phyloP scores from a whole-genome alignment of 1,284 basidiomycete species.

The Ganoderma multipileum region DNA sequence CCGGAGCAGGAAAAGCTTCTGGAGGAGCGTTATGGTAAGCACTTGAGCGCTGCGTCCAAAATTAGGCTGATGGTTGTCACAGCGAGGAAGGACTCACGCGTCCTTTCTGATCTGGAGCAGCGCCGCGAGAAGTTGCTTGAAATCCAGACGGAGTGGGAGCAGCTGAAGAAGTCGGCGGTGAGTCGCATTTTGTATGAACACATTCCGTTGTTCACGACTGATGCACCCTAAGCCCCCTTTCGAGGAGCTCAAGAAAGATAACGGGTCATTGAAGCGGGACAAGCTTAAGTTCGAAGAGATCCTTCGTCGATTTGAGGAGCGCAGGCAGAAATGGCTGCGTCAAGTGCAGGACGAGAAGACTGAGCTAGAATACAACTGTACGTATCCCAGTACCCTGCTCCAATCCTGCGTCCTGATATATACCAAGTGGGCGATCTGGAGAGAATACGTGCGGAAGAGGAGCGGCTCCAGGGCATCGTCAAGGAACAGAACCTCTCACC shows the following conservation, averaged over 20 bases:
- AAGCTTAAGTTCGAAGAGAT: conserved; percentile 75
- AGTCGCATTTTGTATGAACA: conserved; percentile 22
- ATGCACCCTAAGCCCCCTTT: conserved; percentile 62
- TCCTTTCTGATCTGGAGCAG: conserved; percentile 66
- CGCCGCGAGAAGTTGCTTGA: conserved; percentile 53
- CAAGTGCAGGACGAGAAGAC: conserved; percentile 68
- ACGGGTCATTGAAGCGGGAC: conserved; percentile 64
- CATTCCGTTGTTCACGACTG: not conserved
- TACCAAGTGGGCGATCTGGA: conserved; percentile 62
- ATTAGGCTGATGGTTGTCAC: conserved; percentile 8
- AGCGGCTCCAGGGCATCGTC: conserved; percentile 69
- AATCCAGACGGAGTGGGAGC: conserved; percentile 59
- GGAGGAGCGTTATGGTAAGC: conserved; percentile 78
- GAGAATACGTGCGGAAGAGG: conserved; percentile 66
- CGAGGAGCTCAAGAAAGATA: conserved; percentile 62
- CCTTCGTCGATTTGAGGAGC: conserved; percentile 65
- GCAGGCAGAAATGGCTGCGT: conserved; percentile 68
- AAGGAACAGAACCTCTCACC: conserved; percentile 84
- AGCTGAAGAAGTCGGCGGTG: conserved; percentile 67
- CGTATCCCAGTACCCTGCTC: conserved; percentile 18
- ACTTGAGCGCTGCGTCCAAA: not conserved
- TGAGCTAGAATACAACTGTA: conserved; percentile 62
- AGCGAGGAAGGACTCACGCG: conserved; percentile 73
- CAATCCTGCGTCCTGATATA: not conserved
- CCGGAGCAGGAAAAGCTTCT: conserved; percentile 71